phyloP scores from a whole-genome alignment of 192 early-diverging fungal species.

The Podila epicladia region DNA sequence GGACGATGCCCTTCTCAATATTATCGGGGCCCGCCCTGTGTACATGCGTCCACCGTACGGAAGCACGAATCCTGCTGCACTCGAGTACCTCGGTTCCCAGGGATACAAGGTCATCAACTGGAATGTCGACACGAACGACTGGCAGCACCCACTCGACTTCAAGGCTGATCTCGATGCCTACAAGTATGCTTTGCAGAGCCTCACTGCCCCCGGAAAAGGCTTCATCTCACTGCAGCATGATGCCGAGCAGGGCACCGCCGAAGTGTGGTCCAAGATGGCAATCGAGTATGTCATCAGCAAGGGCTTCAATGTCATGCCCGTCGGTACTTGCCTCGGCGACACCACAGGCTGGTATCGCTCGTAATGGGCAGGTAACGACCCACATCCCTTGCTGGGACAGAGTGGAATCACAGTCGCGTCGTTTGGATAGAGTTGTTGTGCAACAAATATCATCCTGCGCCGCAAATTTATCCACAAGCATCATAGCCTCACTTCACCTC shows the following conservation, averaged over 20 bases:
- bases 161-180: neutral
- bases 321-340: conserved; percentile 46
- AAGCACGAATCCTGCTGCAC: conserved; percentile 7
- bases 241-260: conserved; percentile 38
- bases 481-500: neutral
- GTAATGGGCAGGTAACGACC: neutral
- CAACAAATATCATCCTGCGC: no score
- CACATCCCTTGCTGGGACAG: neutral
- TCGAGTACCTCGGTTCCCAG: conserved; percentile 6
- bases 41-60: conserved; percentile 56
- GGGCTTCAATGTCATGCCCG: conserved; percentile 50
- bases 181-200: neutral
- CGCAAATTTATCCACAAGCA: no score
- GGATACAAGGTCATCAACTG: conserved; percentile 46
- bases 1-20: conserved; percentile 15
- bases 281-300: conserved; percentile 39
- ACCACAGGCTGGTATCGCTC: conserved; percentile 2
- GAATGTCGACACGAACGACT: conserved; percentile 51
- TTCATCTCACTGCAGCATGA: conserved; percentile 44
- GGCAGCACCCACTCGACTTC: conserved; percentile 5
- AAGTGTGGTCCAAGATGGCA: conserved; percentile 49
- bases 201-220: neutral
- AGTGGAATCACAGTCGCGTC: neutral
- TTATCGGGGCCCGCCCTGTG: conserved; percentile 58
- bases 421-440: neutral